phyloP scores from a whole-genome alignment of 2,329 filamentous ascomycete species.

The Onygenales sp. region DNA sequence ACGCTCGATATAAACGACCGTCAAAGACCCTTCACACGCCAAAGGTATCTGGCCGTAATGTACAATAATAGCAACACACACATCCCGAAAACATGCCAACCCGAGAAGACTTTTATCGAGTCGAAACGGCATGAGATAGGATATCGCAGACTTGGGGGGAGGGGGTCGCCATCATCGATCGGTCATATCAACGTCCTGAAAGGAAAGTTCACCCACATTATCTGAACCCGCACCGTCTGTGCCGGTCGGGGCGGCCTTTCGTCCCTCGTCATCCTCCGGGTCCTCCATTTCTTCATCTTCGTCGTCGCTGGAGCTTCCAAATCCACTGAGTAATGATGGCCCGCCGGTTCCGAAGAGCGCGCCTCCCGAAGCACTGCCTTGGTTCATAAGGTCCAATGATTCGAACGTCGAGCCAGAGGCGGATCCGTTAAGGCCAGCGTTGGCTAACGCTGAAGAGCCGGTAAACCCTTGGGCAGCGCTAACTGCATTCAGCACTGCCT shows the following conservation, averaged over 20 bases:
- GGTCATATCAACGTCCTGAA: conserved; percentile 53
- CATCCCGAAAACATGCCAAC: conserved; percentile 10
- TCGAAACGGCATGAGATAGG: neutral
- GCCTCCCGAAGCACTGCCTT: conserved; percentile 57
- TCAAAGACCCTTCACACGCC: neutral
- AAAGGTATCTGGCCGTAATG: neutral
- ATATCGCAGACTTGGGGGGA: neutral
- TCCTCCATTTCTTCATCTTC: conserved; percentile 86
- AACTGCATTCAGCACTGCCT: conserved; percentile 53
- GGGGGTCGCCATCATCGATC: conserved; percentile 38
- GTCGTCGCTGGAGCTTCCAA: conserved; percentile 90
- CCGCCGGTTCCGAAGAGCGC: conserved; percentile 60
- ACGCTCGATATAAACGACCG: neutral
- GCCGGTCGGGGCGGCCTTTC: conserved; percentile 21
- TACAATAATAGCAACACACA: conserved; percentile 6
- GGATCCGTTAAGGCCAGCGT: conserved; percentile 68
- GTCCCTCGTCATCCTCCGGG: conserved; percentile 53
- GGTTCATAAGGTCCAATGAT: conserved; percentile 57
- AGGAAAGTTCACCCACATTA: conserved; percentile 57
- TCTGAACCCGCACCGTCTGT: conserved; percentile 44
- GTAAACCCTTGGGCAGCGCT: conserved; percentile 49
- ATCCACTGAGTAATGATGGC: conserved; percentile 67
- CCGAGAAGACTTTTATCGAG: neutral
- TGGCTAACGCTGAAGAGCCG: conserved; percentile 61
- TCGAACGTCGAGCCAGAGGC: conserved; percentile 35